phyloP scores from a whole-genome alignment of 2,329 filamentous ascomycete genomes.

The Myriosclerotinia curreyana region DNA sequence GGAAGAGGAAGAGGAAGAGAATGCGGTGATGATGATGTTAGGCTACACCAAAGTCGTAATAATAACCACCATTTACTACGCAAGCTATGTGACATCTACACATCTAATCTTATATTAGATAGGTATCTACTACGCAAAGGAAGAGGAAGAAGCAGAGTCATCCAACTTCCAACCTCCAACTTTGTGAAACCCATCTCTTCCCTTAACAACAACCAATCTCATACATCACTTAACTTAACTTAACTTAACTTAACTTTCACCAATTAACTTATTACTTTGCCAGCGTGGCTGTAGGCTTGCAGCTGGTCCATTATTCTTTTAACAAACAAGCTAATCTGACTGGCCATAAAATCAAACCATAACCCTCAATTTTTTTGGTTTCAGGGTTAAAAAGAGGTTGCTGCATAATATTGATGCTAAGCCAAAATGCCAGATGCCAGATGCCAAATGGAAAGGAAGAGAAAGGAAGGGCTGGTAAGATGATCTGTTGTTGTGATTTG shows the following conservation, averaged over 20 bases:
- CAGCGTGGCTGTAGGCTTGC: too few relatives aligned
- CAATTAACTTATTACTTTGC: neutral
- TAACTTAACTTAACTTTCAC: neutral
- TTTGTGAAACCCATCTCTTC: neutral
- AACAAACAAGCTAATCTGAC: too few relatives aligned
- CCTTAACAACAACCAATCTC: neutral
- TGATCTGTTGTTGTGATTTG: neutral
- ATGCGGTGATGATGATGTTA: neutral
- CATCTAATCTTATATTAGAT: too few relatives aligned
- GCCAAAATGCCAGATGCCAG: too few relatives aligned
- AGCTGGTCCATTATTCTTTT: too few relatives aligned
- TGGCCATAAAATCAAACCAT: too few relatives aligned
- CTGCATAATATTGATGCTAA: neutral
- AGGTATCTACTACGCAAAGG: neutral
- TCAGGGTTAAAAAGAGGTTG: too few relatives aligned
- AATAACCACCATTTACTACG: neutral
- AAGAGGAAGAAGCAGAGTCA: neutral
- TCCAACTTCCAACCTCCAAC: neutral
- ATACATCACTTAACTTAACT: too few relatives aligned
- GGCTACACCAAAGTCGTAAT: constrained; percentile 2
- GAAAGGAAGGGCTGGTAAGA: constrained; percentile 5
- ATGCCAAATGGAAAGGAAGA: neutral
- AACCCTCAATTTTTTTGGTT: too few relatives aligned
- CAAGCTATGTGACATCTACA: neutral
- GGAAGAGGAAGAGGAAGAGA: neutral